phyloP scores from a whole-genome alignment of 352 stramenopile genomes.

The Globisporangium mamillatum region DNA sequence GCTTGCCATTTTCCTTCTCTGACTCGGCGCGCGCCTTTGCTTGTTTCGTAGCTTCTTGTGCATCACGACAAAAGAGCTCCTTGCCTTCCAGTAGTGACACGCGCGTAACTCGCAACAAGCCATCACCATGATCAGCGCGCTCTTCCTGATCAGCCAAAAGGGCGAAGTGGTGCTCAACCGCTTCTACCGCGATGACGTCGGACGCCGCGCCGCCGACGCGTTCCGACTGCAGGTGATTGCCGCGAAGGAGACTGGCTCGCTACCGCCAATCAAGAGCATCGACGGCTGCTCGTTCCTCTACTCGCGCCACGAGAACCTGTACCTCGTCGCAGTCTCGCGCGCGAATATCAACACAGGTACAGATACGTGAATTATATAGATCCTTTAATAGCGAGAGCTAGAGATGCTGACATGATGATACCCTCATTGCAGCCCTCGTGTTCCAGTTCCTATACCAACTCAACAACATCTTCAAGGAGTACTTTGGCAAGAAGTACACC shows the following conservation, averaged over 20 bases:
- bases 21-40: background rate
- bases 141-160: slow-evolving; percentile 84
- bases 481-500: slow-evolving; percentile 97
- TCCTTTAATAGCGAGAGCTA: no score
- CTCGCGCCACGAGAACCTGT: slow-evolving; percentile 96
- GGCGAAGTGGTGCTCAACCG: slow-evolving; percentile 80
- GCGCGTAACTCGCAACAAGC: background rate
- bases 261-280: slow-evolving; percentile 94
- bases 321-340: slow-evolving; percentile 96
- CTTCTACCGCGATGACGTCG: slow-evolving; percentile 82
- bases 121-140: slow-evolving; percentile 63
- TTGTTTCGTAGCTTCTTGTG: background rate
- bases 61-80: background rate
- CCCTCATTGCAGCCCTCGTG: slow-evolving; percentile 64
- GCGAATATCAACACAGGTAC: slow-evolving; percentile 95
- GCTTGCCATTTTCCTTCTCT: slow-evolving; percentile 11
- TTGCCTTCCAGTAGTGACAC: background rate
- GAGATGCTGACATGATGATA: background rate
- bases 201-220: slow-evolving; percentile 59
- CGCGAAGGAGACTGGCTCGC: slow-evolving; percentile 94
- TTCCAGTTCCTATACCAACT: slow-evolving; percentile 97
- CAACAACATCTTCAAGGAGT: slow-evolving; percentile 96
- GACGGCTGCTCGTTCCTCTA: slow-evolving; percentile 98
- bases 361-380: no score
- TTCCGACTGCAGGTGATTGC: slow-evolving; percentile 91